These are phyloP conservation scores for Kwoniella heveanensis DNA, from an alignment of 768 basidiomycete genomes.

Conservation along the genomic window DNA sequence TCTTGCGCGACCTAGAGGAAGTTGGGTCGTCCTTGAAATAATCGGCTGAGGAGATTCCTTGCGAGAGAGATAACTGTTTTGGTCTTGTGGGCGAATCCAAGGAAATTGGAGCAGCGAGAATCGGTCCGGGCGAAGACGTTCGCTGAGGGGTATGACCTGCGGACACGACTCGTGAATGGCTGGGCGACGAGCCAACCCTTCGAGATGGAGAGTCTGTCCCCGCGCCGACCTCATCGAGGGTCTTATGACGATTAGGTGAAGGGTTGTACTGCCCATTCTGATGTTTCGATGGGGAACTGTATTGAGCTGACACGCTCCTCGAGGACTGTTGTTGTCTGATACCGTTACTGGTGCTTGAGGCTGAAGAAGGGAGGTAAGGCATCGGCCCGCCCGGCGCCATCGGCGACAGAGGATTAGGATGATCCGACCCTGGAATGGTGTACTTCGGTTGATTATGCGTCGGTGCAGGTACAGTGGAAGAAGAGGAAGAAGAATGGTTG, in stretches of 20 bases:
- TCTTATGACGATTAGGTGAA: slow-evolving; percentile 4
- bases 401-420: slow-evolving; percentile 18
- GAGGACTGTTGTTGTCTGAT: slow-evolving; percentile 10
- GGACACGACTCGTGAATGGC: slow-evolving; percentile 1
- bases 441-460: slow-evolving; percentile 5
- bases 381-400: slow-evolving; percentile 15
- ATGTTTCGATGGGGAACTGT: background rate
- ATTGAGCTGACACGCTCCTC: slow-evolving; percentile 7
- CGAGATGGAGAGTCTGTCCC: background rate
- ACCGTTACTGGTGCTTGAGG: background rate
- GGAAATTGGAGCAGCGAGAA: slow-evolving; percentile 12
- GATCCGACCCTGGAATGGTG: slow-evolving; percentile 17
- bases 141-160: slow-evolving; percentile 2
- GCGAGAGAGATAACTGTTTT: background rate
- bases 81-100: slow-evolving; percentile 12
- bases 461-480: background rate
- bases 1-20: slow-evolving; percentile 17
- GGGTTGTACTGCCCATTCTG: background rate
- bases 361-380: slow-evolving; percentile 5
- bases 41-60: slow-evolving; percentile 23
- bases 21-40: slow-evolving; percentile 21
- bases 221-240: background rate
- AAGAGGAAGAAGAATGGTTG: slow-evolving; percentile 10
- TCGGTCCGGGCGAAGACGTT: slow-evolving; percentile 13
- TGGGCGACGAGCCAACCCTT: slow-evolving; percentile 1